Conservation (phyloP, 2,329 filamentous ascomycete species). For the Exophiala spinifera region DNA sequence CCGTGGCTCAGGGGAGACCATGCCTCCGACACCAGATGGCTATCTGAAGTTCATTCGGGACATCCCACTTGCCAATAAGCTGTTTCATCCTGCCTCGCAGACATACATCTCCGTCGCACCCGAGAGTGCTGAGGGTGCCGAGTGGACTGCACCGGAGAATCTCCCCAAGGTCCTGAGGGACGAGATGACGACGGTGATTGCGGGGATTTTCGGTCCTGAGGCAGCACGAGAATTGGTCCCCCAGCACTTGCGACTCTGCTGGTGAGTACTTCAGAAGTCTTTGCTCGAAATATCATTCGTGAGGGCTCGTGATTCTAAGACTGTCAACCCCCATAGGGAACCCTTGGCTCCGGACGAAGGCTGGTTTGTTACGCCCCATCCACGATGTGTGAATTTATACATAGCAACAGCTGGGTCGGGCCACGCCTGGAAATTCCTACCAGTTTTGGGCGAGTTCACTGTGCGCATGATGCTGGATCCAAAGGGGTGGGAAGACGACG, state of each 20-base stretch:
- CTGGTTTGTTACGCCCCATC: slow-evolving; percentile 54
- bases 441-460: slow-evolving; percentile 57
- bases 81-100: slow-evolving; percentile 37
- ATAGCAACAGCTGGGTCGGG: slow-evolving; percentile 62
- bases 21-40: slow-evolving; percentile 48
- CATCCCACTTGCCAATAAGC: slow-evolving; percentile 56
- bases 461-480: slow-evolving; percentile 23
- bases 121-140: not conserved
- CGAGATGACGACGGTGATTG: not conserved
- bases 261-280: slow-evolving; percentile 26
- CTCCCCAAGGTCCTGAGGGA: not conserved
- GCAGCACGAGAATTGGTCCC: slow-evolving; percentile 31
- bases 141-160: not conserved
- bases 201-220: not conserved
- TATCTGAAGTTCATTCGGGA: slow-evolving; percentile 61
- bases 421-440: slow-evolving; percentile 64
- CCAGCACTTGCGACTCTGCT: slow-evolving; percentile 48
- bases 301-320: not conserved
- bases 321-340: slow-evolving; percentile 38
- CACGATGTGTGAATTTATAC: slow-evolving; percentile 52
- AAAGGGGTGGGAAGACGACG: slow-evolving; percentile 15
- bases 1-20: slow-evolving; percentile 44
- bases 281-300: too few relatives aligned
- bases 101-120: not conserved
- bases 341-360: slow-evolving; percentile 60